A percentile compares a stretch with the other conserved stretches of the same genome.
These are phyloP conservation scores for Neofusicoccum ribis DNA, from an alignment of 2,329 filamentous ascomycete genomes.

Conservation along the genomic window DNA sequence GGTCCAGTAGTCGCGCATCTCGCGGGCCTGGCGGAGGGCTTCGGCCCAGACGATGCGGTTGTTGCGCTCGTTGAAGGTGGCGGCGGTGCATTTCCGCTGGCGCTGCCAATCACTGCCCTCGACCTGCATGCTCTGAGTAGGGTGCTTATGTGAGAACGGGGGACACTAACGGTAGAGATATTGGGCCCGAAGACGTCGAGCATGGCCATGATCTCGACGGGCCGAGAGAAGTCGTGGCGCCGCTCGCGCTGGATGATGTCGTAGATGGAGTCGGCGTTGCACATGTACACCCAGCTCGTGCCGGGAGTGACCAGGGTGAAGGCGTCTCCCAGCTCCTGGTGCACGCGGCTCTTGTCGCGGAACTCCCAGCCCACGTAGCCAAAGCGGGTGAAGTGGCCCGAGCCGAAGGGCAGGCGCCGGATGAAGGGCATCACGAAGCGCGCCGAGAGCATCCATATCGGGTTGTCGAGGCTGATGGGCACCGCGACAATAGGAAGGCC, in stretches of 20 bases:
- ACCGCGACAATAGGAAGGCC: too few species aligned
- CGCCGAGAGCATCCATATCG: too few species aligned
- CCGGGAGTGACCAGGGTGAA: slow-evolving; percentile 29
- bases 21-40: neutral
- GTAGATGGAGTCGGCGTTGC: slow-evolving; percentile 23
- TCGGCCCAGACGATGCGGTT: slow-evolving; percentile 34
- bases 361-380: slow-evolving; percentile 25
- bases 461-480: too few species aligned
- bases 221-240: slow-evolving; percentile 26
- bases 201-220: slow-evolving; percentile 24
- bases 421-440: too few species aligned
- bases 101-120: slow-evolving; percentile 39
- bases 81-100: slow-evolving; percentile 44
- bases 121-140: neutral
- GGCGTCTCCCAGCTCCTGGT: slow-evolving; percentile 26
- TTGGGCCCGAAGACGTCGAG: slow-evolving; percentile 15
- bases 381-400: too few species aligned
- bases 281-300: slow-evolving; percentile 25
- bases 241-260: slow-evolving; percentile 24
- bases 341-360: slow-evolving; percentile 24
- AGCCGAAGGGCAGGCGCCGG: too few species aligned
- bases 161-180: too few species aligned
- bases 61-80: slow-evolving; percentile 47
- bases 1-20: neutral
- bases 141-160: too few species aligned